phyloP scores from a whole-genome alignment of 129 eudicot genomes.

The Apium graveolens region DNA sequence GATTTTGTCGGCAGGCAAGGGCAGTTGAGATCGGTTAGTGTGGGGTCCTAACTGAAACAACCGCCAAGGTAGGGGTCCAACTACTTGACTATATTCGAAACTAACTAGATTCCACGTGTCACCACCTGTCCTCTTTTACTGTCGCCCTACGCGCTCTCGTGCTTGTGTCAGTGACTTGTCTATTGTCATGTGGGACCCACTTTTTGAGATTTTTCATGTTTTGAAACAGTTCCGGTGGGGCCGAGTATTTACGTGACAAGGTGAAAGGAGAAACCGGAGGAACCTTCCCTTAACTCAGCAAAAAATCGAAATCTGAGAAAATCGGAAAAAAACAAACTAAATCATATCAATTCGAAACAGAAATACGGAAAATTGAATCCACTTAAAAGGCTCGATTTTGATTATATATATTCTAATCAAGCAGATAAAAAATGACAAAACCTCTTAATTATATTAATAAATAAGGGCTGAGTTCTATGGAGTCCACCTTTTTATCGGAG shows the following conservation, averaged over 20 bases:
- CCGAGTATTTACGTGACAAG: neutral
- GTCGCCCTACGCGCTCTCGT: neutral
- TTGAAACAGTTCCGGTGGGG: neutral
- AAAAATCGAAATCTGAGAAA: too few relatives aligned
- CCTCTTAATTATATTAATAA: too few relatives aligned
- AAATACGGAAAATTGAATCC: too few relatives aligned
- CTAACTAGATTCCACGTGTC: slow-evolving; percentile 1
- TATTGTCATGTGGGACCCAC: neutral
- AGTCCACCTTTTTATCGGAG: too few relatives aligned
- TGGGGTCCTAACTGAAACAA: slow-evolving; percentile 1
- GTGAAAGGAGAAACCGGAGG: neutral
- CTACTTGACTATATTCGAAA: neutral
- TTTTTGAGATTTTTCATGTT: neutral
- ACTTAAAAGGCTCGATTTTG: too few relatives aligned
- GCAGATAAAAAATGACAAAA: too few relatives aligned
- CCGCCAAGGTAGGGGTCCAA: slow-evolving; percentile 2
- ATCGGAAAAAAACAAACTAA: too few relatives aligned
- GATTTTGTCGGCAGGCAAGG: slow-evolving; percentile 1
- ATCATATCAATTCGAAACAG: too few relatives aligned
- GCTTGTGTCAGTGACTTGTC: neutral
- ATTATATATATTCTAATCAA: too few relatives aligned
- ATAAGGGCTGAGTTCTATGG: too few relatives aligned
- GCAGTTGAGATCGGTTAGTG: slow-evolving; percentile 2
- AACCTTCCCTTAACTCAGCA: too few relatives aligned
- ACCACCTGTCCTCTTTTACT: neutral